Base-by-base conservation (phyloP, 176 grass and related monocot genomes). In the Eragrostis nindensis region DNA sequence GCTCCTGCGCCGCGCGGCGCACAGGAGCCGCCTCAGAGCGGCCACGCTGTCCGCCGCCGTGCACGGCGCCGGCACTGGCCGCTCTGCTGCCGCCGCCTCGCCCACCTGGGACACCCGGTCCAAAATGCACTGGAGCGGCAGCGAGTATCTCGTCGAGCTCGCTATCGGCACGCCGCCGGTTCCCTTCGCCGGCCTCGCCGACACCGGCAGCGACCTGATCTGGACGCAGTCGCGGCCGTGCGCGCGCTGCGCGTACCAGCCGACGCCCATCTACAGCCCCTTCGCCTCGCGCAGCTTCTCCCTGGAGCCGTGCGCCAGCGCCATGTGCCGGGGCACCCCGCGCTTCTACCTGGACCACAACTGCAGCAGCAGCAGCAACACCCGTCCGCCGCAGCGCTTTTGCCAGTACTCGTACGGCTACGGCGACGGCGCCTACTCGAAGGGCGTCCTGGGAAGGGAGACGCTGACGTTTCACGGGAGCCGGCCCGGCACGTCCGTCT, bases 391-490 rank as follows among this genome's bases (percentile, higher is more conserved):
- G 2, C 18, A 14, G 10, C 56, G 21, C n/a, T n/a, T n/a, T n/a
- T 87, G 85, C 53, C 29, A 24, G 41, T 87, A 82, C 45, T 1
- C 3, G 14, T 68, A 68, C 48, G 27, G 1, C 0, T 82, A 82
- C 64, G 41, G 10, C 2, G 49, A 82, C 73, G 22, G 41, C 11
- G 54, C 29, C 43, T 82, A 39, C 50, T 49, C 49, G 52, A 42
- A 7, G 36, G 78, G 45, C 55, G 43, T n/a, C 49, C 4, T 87
- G 50, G 78, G 46, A 16, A 76, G 47, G 11, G 78, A 77, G 36
- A 82, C 70, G 36, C 25, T 87, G 40, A 82, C 71, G n/a, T 61
- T 87, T 48, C 42, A 2, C n/a, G n/a, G 56, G 56, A 60, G 56
- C n/a, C 11, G 22, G 56, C 56, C 56, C n/a, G 56, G 56, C 56